Evolutionary conservation across 139 green algal species (phyloP).

Genomic region (Limnomonas spitsbergensis): DNA sequence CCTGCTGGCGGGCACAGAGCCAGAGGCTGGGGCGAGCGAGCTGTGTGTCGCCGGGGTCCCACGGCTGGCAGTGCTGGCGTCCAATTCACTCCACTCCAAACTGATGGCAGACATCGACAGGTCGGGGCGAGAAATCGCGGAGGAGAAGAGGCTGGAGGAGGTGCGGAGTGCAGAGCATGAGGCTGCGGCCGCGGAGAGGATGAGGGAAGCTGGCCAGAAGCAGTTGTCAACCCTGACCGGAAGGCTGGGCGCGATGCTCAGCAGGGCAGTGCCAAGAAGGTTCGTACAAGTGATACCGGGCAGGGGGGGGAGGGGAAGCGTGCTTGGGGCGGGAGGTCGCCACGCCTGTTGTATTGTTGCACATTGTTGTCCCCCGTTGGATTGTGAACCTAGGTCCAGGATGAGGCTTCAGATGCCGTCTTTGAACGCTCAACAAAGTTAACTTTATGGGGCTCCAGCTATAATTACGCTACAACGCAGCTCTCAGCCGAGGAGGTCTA

Average conservation of each 20-base stretch:
- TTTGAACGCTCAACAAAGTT: too few species aligned
- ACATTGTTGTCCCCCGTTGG: too few species aligned
- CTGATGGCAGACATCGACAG: slow-evolving; percentile 20
- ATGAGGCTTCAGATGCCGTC: too few species aligned
- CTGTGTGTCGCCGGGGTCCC: not conserved
- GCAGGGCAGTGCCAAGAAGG: slow-evolving; percentile 4
- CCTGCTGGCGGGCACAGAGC: slow-evolving; percentile 29
- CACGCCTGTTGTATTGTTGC: too few species aligned
- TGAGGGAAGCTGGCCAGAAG: not conserved
- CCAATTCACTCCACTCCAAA: slow-evolving; percentile 25
- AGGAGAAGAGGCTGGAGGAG: not conserved
- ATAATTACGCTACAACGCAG: too few species aligned
- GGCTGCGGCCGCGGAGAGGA: slow-evolving; percentile 15
- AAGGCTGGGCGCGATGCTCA: not conserved
- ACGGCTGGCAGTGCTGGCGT: slow-evolving; percentile 26
- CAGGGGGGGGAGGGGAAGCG: too few species aligned
- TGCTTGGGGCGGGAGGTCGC: too few species aligned
- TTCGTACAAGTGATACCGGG: not conserved
- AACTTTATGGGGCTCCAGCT: too few species aligned
- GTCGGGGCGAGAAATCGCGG: slow-evolving; percentile 7
- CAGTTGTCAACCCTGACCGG: not conserved
- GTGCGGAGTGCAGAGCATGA: not conserved
- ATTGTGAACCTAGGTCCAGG: too few species aligned
- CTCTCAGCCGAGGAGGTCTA: too few species aligned
- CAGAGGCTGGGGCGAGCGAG: not conserved